Base-by-base conservation (phyloP, 2,329 filamentous ascomycete species). In the Aspergillus hortae region DNA sequence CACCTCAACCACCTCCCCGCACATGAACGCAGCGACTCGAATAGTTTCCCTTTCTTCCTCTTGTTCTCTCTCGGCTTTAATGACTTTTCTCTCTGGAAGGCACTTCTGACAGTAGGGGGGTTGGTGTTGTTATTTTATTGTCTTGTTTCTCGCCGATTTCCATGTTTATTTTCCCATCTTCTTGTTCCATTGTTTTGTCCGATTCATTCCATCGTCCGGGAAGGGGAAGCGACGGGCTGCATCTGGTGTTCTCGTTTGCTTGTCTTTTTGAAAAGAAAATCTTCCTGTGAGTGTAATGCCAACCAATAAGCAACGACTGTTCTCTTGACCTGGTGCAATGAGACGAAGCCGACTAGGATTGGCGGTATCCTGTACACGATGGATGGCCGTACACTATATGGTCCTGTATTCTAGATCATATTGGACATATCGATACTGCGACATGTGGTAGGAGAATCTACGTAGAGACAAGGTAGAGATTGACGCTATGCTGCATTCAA, bases 211-310 rank as follows among this genome's bases (percentile, higher is more conserved):
- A 46, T 42, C 45, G 46, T 56, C 15, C 35, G 59, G 55, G 58
- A 57, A 63, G 56, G 60, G 55, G 54, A 58, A 57, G 62, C 60
- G 60, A 62, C 59, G 60, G 15, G 60, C 54, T 64, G 60, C 61
- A 63, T 64, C 51, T 62, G 61, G 58, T 61, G 56, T 64, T 63
- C 49, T 62, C 54, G 52, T 55, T 58, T 59, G 54, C 57, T 51
- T 59, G 55, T 53, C 55, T 56, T 54, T 46, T 42, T 46, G 46
- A 55, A 30, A 46, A 36, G 42, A 57, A 56, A 59, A 56, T 56
- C 50, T 59, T 60, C 53, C 52, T 61, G 60, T 64, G 60, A 61
- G 62, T 62, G 60, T 64, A 63, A 63, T 61, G 61, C 59, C 59
- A 62, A 64, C 57, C 58, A 62, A 62, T 64, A 58, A 61, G 59